Evolutionary conservation across 129 eudicot genomes (phyloP).

Genomic region (Arctium lappa): DNA sequence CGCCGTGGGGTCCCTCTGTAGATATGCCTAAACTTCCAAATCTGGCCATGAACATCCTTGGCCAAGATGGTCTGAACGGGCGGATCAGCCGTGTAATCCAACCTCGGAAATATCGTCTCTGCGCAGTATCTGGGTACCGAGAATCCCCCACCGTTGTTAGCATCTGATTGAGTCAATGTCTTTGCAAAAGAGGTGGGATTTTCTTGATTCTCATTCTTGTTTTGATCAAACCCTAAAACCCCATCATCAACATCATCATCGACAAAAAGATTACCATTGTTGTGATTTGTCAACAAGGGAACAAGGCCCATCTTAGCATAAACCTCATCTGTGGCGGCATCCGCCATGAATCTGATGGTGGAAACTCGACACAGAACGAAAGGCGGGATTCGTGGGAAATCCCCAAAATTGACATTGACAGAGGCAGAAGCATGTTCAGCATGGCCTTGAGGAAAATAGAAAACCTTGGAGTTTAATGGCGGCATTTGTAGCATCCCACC

Average conservation of each 20-base stretch:
- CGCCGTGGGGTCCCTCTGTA: conserved; percentile 84
- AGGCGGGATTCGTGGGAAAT: conserved; percentile 29
- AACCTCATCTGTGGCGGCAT: conserved; percentile 50
- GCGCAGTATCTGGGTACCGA: conserved; percentile 86
- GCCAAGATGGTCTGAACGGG: conserved; percentile 60
- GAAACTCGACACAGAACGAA: conserved; percentile 43
- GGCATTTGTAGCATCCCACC: conserved; percentile 62
- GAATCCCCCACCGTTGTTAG: conserved; percentile 94
- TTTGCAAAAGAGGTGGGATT: conserved; percentile 57
- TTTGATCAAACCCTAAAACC: conserved; percentile 39
- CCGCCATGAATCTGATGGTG: conserved; percentile 33
- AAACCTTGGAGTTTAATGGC: conserved; percentile 46
- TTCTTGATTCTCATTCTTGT: conserved; percentile 40
- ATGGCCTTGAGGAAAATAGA: conserved; percentile 90
- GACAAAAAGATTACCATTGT: not conserved
- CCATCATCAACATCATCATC: not conserved
- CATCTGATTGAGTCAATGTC: conserved; percentile 79
- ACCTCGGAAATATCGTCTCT: conserved; percentile 60
- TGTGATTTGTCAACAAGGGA: conserved; percentile 27
- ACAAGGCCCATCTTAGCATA: conserved; percentile 39
- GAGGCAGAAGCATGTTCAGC: conserved; percentile 42
- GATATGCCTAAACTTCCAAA: conserved; percentile 76
- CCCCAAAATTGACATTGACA: conserved; percentile 45
- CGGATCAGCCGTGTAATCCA: conserved; percentile 57
- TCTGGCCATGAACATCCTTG: conserved; percentile 41